Conservation (phyloP, 352 stramenopile genomes). For the Phytophthora chlamydospora region DNA sequence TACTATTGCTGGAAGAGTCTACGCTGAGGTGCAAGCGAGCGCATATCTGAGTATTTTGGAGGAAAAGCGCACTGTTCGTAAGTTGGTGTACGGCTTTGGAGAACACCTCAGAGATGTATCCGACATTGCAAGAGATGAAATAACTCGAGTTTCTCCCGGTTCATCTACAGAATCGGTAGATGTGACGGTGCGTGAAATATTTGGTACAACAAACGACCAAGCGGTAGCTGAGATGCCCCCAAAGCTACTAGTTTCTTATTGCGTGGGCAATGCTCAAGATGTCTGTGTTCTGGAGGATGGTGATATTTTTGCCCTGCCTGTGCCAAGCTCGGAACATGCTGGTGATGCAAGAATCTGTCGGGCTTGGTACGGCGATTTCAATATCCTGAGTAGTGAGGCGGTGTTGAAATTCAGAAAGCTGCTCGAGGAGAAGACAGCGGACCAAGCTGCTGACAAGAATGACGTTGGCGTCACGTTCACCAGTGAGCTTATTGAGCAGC, state of each 20-base stretch:
- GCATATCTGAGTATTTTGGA: slow-evolving; percentile 37
- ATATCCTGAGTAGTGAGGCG: slow-evolving; percentile 36
- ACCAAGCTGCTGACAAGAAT: slow-evolving; percentile 6
- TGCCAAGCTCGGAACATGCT: neutral
- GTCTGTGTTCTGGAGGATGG: slow-evolving; percentile 33
- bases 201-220: slow-evolving; percentile 7
- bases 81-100: slow-evolving; percentile 50
- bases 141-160: slow-evolving; percentile 9
- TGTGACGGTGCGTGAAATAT: slow-evolving; percentile 30
- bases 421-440: slow-evolving; percentile 14
- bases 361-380: slow-evolving; percentile 65
- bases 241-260: slow-evolving; percentile 39
- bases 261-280: slow-evolving; percentile 15
- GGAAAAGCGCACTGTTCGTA: slow-evolving; percentile 22
- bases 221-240: neutral
- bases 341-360: slow-evolving; percentile 21
- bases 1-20: slow-evolving; percentile 74
- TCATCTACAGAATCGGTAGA: neutral
- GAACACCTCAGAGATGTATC: slow-evolving; percentile 42
- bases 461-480: slow-evolving; percentile 26
- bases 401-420: slow-evolving; percentile 32
- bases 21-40: slow-evolving; percentile 37
- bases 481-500: slow-evolving; percentile 29
- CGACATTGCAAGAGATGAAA: slow-evolving; percentile 17
- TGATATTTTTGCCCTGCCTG: slow-evolving; percentile 35